Base-by-base conservation (phyloP, 148 eudicot genomes). In the Fagopyrum homotropicum region DNA sequence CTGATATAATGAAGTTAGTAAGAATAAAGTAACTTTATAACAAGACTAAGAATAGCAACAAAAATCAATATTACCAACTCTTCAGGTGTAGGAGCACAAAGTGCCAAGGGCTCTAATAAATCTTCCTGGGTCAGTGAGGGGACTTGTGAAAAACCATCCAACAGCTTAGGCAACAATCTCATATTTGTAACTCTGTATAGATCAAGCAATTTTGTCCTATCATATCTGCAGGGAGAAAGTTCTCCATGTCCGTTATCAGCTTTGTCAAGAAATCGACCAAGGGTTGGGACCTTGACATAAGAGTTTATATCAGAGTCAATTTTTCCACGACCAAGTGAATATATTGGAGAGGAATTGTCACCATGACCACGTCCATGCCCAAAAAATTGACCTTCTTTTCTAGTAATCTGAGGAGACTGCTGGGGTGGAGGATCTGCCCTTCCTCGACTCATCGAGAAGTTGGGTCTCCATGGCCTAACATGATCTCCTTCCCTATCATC, bases 281-380 rank as follows among this genome's bases (percentile, higher is more conserved):
- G 79, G 68, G 43, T 19, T 43, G 85, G 73, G 8, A 59, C 49
- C 14, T 79, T 80, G 71, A 45, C 84, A 14, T 60, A 12, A 75
- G 84, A 61, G 79, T 80, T 81, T 48, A 82, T 79, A 52, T 80
- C 85, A 73, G 76, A 76, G 79, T 63, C 80, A 74, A 59, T 71
- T 85, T 85, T 89, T 56, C 90, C 99, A 45, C 92, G 84, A 26
- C 90, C 96, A 78, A 74, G 84, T 40, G 91, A 84, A 78, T 82
- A 88, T 50, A 82, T 81, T 51, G 90, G 50, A 11, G 72, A 80
- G 77, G 80, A 52, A 79, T 74, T 83, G 57, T 90, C 97, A 45
- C 90, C 91, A 50, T 96, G 93, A 35, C 97, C 99, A 78, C 93
- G 84, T 29, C 94, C 97, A 86, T 90, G 91, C 48, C 84, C 80